Conservation (phyloP, 495 filamentous ascomycete genomes). For the Margaritispora aquatica region DNA sequence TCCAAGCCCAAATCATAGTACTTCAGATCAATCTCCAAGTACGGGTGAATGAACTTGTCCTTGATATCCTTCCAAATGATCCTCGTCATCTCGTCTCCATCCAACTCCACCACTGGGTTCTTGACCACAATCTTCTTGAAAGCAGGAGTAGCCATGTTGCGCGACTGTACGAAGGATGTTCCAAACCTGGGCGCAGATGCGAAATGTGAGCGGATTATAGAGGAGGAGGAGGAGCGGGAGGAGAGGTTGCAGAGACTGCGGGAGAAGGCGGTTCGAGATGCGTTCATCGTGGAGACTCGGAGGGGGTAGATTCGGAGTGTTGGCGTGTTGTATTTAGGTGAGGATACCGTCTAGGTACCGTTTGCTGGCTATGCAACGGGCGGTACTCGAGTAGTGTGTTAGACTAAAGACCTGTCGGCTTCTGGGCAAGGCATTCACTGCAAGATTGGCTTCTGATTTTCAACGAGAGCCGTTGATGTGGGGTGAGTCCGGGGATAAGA, state of each 20-base stretch:
- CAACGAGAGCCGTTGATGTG: not conserved
- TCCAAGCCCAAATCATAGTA: constrained; percentile 97
- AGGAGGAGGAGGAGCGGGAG: not conserved
- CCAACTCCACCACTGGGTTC: constrained; percentile 94
- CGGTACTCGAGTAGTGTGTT: not conserved
- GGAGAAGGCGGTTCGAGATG: constrained; percentile 11
- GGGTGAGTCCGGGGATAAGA: constrained; percentile 3
- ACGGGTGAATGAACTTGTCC: constrained; percentile 93
- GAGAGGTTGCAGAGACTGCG: constrained; percentile 8
- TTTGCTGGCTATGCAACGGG: too few species aligned
- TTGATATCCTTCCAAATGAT: constrained; percentile 99
- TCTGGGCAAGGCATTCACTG: not conserved
- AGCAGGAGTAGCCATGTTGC: constrained; percentile 21
- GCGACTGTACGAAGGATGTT: constrained; percentile 12
- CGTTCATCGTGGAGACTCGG: constrained; percentile 22
- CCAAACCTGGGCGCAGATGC: constrained; percentile 10
- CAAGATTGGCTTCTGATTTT: not conserved
- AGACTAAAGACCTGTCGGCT: not conserved
- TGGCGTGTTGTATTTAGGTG: not conserved
- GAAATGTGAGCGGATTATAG: not conserved
- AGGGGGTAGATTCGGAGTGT: not conserved
- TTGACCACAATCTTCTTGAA: constrained; percentile 85
- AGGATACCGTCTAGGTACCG: too few species aligned
- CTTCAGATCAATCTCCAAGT: constrained; percentile 95
- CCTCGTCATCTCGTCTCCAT: constrained; percentile 99